phyloP scores from a whole-genome alignment of 306 rosid genomes.

The Malus fusca region DNA sequence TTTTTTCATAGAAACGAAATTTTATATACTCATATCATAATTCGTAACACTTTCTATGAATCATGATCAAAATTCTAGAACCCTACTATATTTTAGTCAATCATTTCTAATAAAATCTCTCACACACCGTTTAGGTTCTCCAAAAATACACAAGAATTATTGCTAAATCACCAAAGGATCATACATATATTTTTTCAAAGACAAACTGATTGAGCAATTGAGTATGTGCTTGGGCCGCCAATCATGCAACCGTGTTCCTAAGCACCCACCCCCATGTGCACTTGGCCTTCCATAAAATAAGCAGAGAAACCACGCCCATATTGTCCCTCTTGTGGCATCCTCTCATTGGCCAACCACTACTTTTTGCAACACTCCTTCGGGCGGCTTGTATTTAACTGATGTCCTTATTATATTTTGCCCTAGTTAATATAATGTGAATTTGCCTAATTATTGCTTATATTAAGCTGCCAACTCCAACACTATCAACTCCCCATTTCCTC shows the following conservation, averaged over 20 bases:
- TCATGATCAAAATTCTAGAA: no score
- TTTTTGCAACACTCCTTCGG: constrained; percentile 23
- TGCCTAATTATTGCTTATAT: constrained; percentile 12
- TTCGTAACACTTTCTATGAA: no score
- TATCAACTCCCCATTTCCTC: background rate
- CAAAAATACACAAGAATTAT: no score
- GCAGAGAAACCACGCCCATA: constrained; percentile 25
- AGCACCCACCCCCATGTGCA: constrained; percentile 82
- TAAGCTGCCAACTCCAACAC: constrained; percentile 26
- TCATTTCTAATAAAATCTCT: no score
- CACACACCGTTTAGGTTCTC: no score
- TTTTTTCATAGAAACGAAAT: no score
- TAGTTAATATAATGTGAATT: background rate
- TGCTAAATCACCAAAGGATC: background rate
- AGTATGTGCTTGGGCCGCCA: constrained; percentile 42
- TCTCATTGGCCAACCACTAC: constrained; percentile 19
- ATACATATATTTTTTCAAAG: background rate
- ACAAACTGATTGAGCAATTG: constrained; percentile 1
- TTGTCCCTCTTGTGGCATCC: constrained; percentile 26
- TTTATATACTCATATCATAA: no score
- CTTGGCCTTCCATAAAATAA: constrained; percentile 25
- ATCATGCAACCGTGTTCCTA: constrained; percentile 55
- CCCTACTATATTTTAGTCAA: no score
- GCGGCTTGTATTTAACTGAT: constrained; percentile 31
- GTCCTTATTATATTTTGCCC: background rate